Conservation (phyloP, 176 grass and related monocot genomes). For the Zoysia pacifica region DNA sequence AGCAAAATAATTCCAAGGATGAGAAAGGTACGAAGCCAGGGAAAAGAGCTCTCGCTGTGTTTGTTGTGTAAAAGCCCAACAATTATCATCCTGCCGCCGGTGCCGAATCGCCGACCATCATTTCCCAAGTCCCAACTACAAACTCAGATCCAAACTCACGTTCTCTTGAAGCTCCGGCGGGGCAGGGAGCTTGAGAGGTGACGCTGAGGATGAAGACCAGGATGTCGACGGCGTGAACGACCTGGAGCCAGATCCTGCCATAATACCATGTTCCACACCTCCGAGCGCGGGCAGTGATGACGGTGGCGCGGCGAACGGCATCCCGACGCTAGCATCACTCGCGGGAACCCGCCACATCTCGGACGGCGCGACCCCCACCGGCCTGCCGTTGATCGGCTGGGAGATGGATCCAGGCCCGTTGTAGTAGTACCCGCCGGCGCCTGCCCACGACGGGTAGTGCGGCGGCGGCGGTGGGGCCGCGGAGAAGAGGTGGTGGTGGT, state of each 20-base stretch:
- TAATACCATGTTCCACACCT: slow-evolving; percentile 33
- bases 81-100: background rate
- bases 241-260: slow-evolving; percentile 15
- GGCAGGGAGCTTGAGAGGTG: slow-evolving; percentile 27
- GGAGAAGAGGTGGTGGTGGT: slow-evolving; percentile 39
- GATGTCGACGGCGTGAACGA: slow-evolving; percentile 51
- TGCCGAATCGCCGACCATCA: background rate
- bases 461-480: slow-evolving; percentile 32
- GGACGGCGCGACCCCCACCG: slow-evolving; percentile 20
- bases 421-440: slow-evolving; percentile 43
- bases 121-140: slow-evolving; percentile 49
- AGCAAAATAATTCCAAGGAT: slow-evolving; percentile 18
- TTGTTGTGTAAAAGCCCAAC: slow-evolving; percentile 25
- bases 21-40: background rate
- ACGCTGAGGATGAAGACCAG: slow-evolving; percentile 39
- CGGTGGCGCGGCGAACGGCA: background rate
- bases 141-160: slow-evolving; percentile 85
- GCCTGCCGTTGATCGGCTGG: slow-evolving; percentile 68
- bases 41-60: background rate
- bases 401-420: slow-evolving; percentile 56
- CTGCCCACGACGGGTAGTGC: slow-evolving; percentile 74
- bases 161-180: slow-evolving; percentile 44
- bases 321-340: slow-evolving; percentile 1
- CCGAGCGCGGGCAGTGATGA: slow-evolving; percentile 22
- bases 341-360: slow-evolving; percentile 41